Evolutionary conservation across 2,329 filamentous ascomycete species (phyloP), one percentile per base, ranked within the genome.

Genomic region (Aulographum hederae): DNA sequence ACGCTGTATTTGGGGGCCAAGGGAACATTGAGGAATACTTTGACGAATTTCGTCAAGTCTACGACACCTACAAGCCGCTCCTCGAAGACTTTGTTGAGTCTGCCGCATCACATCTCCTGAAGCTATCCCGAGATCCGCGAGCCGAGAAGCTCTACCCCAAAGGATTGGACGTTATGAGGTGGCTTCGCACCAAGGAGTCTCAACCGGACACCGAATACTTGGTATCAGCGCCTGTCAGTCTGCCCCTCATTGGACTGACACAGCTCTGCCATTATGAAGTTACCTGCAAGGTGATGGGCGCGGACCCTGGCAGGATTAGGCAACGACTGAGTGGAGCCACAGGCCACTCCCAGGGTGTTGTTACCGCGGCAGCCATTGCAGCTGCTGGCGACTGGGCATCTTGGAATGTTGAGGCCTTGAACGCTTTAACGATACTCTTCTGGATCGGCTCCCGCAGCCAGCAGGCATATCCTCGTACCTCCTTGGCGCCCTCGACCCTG

Each of bases 21-120:
- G 89, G 89, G 45, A 98, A 98, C 56, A 95, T 98, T 40, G 86
- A 98, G 57, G 91, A 98, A 59, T 98, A 98, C 59, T 98, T 98
- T 47, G 86, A 98, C 43, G 89, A 98, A 61, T 69, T 98, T 39
- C 75, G 89, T 34, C 78, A 92, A 53, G 70, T 95, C 36, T 86
- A 86, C 61, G 73, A 66, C 45, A 93, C 85, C 37, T 98, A 98
- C 58, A 77, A 80, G 10, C 78, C 78, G 18, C 91, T 98, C 43
- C 73, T 94, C 4, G 78, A 81, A 43, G 82, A 91, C 41, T 73
- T 95, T 40, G 69, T 98, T 47, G 67, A 68, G 18, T 69, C 73
- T 16, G 76, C 84, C 5, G 85, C 89, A 11, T 78, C 91, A 47
- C 73, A 92, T 33, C 69, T 98, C n/a, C 82, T 86, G 51, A 74